Percentiles rank a stretch among this genome's conserved stretches.
Conservation (phyloP, 2,329 filamentous ascomycete genomes). For the Fusarium continuum region DNA sequence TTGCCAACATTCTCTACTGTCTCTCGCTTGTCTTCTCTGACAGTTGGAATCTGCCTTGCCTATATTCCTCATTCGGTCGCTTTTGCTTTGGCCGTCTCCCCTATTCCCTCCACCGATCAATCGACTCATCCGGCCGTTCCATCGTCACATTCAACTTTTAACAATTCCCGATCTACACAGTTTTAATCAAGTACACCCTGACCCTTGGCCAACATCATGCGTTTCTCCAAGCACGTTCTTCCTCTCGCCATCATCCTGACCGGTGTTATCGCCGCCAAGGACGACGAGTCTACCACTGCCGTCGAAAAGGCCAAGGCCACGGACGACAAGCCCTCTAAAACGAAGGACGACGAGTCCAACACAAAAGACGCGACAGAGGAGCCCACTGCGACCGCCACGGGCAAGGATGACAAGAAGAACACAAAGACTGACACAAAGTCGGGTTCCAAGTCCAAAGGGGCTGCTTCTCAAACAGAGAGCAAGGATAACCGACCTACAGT, state of each 20-base stretch:
- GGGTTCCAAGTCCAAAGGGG: slow-evolving; percentile 12
- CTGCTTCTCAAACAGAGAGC: slow-evolving; percentile 19
- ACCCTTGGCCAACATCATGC: slow-evolving; percentile 33
- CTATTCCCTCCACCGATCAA: not conserved
- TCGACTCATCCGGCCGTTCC: slow-evolving; percentile 1
- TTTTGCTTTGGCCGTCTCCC: slow-evolving; percentile 17
- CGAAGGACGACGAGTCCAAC: slow-evolving; percentile 29
- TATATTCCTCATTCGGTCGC: not conserved
- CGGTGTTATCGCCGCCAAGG: slow-evolving; percentile 30
- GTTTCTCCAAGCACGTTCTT: slow-evolving; percentile 41
- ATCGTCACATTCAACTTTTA: not conserved
- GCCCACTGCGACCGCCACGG: slow-evolving; percentile 21
- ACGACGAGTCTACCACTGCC: slow-evolving; percentile 24
- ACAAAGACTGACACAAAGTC: slow-evolving; percentile 13
- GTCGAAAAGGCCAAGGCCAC: slow-evolving; percentile 27
- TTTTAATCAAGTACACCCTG: not conserved
- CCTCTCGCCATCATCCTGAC: slow-evolving; percentile 40
- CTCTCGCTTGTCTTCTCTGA: slow-evolving; percentile 20
- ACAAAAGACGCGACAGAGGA: slow-evolving; percentile 26
- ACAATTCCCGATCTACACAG: not conserved
- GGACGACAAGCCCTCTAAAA: slow-evolving; percentile 21
- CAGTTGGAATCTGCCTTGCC: slow-evolving; percentile 1
- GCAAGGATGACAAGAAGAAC: slow-evolving; percentile 15
- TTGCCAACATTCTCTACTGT: slow-evolving; percentile 16
- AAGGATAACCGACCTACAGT: slow-evolving; percentile 15